Evolutionary conservation across 2,329 filamentous ascomycete species (phyloP), one percentile per base, ranked within the genome.

Genomic region (Pseudogymnoascus sp.): DNA sequence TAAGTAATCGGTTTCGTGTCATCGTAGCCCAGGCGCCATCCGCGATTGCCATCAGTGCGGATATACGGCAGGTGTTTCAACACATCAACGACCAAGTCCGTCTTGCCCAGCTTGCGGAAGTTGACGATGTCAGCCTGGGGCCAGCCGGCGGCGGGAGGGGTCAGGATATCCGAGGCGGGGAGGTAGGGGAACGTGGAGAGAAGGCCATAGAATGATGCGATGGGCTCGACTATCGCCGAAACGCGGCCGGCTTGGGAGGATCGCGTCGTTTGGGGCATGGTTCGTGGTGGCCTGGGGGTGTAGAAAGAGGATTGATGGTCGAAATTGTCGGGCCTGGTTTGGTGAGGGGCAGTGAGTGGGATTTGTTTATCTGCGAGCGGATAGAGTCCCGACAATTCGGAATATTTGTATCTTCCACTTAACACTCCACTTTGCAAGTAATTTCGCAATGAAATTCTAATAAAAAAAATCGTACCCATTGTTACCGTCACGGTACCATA

Each of bases 1-100:
- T 64, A 66, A 53, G 64, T 64, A 50, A 66, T 63, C 35, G 60
- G 63, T 40, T 61, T 60, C 15, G 63, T 65, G 23, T 64, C 64
- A 17, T 64, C 26, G 26, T 61, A 66, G 17, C 26, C 59, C 7
- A 60, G 7, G 19, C 59, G 31, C 56, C 63, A 64, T 17, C 26
- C 38, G 26, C 64, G 64, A 21, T 61, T 59, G 21, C 56, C n/a
- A 37, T 64, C 63, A 23, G 56, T 46, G 11, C 59, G 59, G 37
- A 66, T 64, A 37, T 63, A 66, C 5, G 63, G 63, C 7, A 66
- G 31, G 56, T 50, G 64, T 46, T 29, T 62, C 21, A 64, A 61
- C 38, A 66, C 21, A 61, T 66, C 63, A 10, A 66, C 33, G 9
- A 63, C 64, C 4, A 33, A 40, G 19, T 64, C 53, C 7, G 63